These are phyloP conservation scores for Fusarium udum DNA, from an alignment of 2,329 filamentous ascomycete species.

Conservation along the genomic window DNA sequence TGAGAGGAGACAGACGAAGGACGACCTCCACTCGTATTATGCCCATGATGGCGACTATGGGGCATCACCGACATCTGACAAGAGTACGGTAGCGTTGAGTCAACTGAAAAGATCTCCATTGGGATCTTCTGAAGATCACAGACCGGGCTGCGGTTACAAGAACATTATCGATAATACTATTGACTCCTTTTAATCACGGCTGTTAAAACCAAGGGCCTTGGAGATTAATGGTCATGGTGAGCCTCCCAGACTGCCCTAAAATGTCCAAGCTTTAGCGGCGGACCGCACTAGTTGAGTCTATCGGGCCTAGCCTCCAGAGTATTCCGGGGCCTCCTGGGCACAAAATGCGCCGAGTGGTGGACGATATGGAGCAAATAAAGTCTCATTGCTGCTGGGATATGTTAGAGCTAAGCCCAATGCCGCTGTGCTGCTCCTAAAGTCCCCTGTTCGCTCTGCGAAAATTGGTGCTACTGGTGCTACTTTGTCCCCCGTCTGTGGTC, in stretches of 20 bases:
- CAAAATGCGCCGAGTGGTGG: slow-evolving; percentile 41
- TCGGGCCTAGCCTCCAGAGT: slow-evolving; percentile 17
- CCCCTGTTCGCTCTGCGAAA: slow-evolving; percentile 22
- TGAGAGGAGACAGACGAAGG: slow-evolving; percentile 7
- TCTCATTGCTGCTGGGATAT: slow-evolving; percentile 24
- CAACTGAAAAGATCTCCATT: slow-evolving; percentile 7
- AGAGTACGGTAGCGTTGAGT: neutral
- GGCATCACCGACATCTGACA: neutral
- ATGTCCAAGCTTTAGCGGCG: slow-evolving; percentile 32
- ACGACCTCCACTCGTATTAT: slow-evolving; percentile 6
- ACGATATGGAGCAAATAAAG: slow-evolving; percentile 28
- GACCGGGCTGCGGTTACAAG: slow-evolving; percentile 5
- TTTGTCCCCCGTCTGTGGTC: slow-evolving; percentile 22
- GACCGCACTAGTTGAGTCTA: slow-evolving; percentile 23
- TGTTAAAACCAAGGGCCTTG: slow-evolving; percentile 25
- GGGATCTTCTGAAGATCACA: slow-evolving; percentile 27
- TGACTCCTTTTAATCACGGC: slow-evolving; percentile 29
- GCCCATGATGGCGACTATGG: slow-evolving; percentile 10
- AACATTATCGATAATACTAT: slow-evolving; percentile 12
- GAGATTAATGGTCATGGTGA: slow-evolving; percentile 28
- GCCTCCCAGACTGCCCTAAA: slow-evolving; percentile 16
- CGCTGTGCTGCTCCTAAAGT: slow-evolving; percentile 24
- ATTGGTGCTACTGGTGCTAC: slow-evolving; percentile 32
- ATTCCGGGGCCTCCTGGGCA: slow-evolving; percentile 25
- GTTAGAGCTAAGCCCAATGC: slow-evolving; percentile 38